A percentile compares a stretch with the other conserved stretches of the same genome.
These are phyloP conservation scores for Chaetomium sp. DNA, from an alignment of 2,329 filamentous ascomycete species.

Conservation along the genomic window DNA sequence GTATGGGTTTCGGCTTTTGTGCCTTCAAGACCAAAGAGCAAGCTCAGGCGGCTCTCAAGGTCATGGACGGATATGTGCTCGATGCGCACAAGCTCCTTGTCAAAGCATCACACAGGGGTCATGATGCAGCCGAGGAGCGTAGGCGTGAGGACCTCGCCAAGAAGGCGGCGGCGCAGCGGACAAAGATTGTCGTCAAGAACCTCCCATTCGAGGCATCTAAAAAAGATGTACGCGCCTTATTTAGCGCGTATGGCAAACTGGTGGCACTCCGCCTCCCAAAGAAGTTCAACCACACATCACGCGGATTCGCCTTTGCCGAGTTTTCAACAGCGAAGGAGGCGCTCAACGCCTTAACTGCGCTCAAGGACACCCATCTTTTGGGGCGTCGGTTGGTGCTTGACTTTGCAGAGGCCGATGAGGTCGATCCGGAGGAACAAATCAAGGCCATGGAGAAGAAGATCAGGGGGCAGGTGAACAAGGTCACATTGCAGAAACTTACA, in stretches of 20 bases:
- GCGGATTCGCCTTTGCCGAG: conserved; percentile 96
- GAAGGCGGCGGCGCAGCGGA: conserved; percentile 73
- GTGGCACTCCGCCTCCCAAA: conserved; percentile 91
- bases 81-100: conserved; percentile 85
- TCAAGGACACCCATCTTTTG: conserved; percentile 90
- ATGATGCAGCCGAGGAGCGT: conserved; percentile 85
- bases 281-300: conserved; percentile 85
- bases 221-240: conserved; percentile 84
- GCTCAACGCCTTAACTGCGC: conserved; percentile 81
- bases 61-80: conserved; percentile 88
- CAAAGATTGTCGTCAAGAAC: conserved; percentile 98
- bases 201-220: conserved; percentile 93
- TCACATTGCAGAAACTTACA: conserved; percentile 85
- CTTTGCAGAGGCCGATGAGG: conserved; percentile 83
- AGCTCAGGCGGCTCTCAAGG: conserved; percentile 75
- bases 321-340: conserved; percentile 92
- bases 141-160: conserved; percentile 80
- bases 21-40: conserved; percentile 80
- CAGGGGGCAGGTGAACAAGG: conserved; percentile 84
- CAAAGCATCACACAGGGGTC: conserved; percentile 81
- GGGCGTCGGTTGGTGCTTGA: conserved; percentile 88
- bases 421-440: conserved; percentile 94
- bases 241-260: conserved; percentile 88
- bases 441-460: conserved; percentile 97
- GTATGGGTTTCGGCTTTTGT: conserved; percentile 96